Base-by-base conservation (phyloP, 257 asterid genomes). In the Jacaranda mimosifolia region DNA sequence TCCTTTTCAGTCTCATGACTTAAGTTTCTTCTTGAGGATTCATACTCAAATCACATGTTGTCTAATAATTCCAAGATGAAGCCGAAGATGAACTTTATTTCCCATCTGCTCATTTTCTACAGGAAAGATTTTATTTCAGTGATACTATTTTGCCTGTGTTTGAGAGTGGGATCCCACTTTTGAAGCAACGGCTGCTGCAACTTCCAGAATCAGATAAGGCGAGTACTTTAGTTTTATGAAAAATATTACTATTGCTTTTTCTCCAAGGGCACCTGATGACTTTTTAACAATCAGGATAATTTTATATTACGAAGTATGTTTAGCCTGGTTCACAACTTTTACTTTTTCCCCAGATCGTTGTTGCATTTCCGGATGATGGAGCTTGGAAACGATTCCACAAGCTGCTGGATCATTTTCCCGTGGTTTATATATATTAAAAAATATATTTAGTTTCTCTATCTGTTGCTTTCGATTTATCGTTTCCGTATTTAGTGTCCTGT, bases 371-470 rank as follows among this genome's bases (percentile, higher is more conserved):
- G 1, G 98, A 94, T 84, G 98, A 94, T 89, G 98, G 98, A 70
- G 98, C 98, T 78, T 94, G 98, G 98, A 94, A 94, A 85, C 85
- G 98, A 78, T 94, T 94, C 90, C 96, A 94, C 91, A 94, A 94
- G 89, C 83, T 77, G 78, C 77, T 94, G 40, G 93, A 84, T 82
- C 86, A 94, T 80, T 92, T 82, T 73, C 97, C 97, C 63, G 87
- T 76, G 89, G 98, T 94, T 82, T 55, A 86, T 82, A 69, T 66
- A 51, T 58, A 70, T 43, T 63, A n/a, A 42, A 32, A 49, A 42
- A 15, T 26, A 62, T 65, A 51, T 51, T 32, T 4, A 14, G 40
- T 43, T 63, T 59, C 58, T 32, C 72, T 60, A 0, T 17, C 21
- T 46, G 13, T 18, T 85, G 52, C 59, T 60, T 74, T 52, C 43